Conservation (phyloP, 2,329 filamentous ascomycete genomes). For the Fusarium avenaceum region DNA sequence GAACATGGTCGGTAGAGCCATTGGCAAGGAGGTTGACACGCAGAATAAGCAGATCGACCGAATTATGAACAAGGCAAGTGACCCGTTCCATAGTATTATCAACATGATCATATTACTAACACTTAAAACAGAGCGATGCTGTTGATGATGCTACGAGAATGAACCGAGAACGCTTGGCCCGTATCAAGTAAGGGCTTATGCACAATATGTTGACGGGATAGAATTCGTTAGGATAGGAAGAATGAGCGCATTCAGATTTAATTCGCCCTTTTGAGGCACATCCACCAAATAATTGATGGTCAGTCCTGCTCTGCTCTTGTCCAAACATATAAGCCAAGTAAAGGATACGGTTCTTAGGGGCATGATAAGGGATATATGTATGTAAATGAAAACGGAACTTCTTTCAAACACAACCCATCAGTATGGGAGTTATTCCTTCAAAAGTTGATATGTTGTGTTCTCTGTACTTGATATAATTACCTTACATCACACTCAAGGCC, state of each 20-base stretch:
- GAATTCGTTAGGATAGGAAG: slow-evolving; percentile 12
- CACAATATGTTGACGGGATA: slow-evolving; percentile 13
- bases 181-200: slow-evolving; percentile 60
- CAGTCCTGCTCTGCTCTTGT: slow-evolving; percentile 9
- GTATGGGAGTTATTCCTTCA: no score
- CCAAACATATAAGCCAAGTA: slow-evolving; percentile 8
- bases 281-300: slow-evolving; percentile 3
- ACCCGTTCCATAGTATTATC: not conserved
- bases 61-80: slow-evolving; percentile 80
- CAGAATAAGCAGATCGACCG: slow-evolving; percentile 83
- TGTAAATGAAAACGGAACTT: slow-evolving; percentile 16
- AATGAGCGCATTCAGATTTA: slow-evolving; percentile 15
- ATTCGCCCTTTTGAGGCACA: slow-evolving; percentile 14
- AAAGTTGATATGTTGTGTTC: no score
- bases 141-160: slow-evolving; percentile 86
- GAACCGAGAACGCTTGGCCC: slow-evolving; percentile 79
- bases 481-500: no score
- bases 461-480: no score
- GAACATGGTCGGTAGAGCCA: slow-evolving; percentile 80
- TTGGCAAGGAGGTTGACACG: slow-evolving; percentile 79
- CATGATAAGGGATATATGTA: slow-evolving; percentile 4
- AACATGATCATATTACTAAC: slow-evolving; percentile 47
- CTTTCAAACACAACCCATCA: not conserved
- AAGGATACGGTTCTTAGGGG: not conserved
- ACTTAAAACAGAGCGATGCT: slow-evolving; percentile 74